A percentile compares a stretch with the other conserved stretches of the same genome.
Conservation (phyloP, 306 rosid genomes). For the Abrus pulchellus region DNA sequence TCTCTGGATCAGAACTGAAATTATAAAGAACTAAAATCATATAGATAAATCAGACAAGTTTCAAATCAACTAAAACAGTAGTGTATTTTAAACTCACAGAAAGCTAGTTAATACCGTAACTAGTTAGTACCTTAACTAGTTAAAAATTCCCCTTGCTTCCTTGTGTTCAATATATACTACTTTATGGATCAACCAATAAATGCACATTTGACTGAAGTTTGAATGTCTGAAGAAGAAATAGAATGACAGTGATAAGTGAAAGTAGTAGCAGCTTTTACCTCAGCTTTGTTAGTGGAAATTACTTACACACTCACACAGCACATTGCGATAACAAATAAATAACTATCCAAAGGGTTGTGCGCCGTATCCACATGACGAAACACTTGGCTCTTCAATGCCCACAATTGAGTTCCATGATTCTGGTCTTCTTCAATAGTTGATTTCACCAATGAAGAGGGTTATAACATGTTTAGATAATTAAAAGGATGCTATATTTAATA, state of each 20-base stretch:
- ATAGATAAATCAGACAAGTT: too few relatives aligned
- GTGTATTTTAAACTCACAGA: too few relatives aligned
- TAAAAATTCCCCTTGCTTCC: too few relatives aligned
- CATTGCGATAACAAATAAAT: not conserved
- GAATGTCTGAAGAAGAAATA: not conserved
- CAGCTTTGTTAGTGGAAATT: not conserved
- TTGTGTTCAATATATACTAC: too few relatives aligned
- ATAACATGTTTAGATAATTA: not conserved
- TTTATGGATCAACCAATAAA: too few relatives aligned
- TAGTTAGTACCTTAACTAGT: too few relatives aligned
- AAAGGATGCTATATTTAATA: conserved; percentile 8
- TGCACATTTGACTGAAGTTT: too few relatives aligned
- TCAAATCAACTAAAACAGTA: too few relatives aligned
- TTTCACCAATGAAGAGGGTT: not conserved
- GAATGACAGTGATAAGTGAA: not conserved
- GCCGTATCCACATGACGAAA: conserved; percentile 24
- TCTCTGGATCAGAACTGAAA: too few relatives aligned
- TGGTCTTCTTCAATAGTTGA: not conserved
- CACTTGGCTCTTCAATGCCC: not conserved
- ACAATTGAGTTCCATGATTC: conserved; percentile 26
- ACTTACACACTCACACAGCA: conserved; percentile 10
- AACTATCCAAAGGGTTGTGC: not conserved
- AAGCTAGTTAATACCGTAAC: too few relatives aligned
- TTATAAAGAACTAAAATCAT: too few relatives aligned
- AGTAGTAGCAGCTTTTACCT: not conserved